Conservation (phyloP, 2,329 filamentous ascomycete species). For the Akanthomyces muscarius region DNA sequence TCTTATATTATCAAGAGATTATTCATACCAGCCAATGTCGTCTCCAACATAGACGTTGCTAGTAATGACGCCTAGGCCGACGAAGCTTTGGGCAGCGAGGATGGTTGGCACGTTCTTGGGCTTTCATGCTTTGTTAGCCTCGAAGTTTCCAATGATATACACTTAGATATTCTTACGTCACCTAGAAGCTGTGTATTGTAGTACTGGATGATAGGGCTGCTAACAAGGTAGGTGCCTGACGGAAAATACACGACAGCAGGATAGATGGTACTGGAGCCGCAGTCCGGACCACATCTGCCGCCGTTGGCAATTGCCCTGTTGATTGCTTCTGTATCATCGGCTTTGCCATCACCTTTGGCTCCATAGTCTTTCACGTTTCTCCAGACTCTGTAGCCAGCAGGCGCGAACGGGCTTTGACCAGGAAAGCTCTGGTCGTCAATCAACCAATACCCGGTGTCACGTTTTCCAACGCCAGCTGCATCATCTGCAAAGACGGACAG, state of each 20-base stretch:
- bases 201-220: slow-evolving; percentile 16
- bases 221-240: slow-evolving; percentile 21
- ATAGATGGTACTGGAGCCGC: slow-evolving; percentile 21
- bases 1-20: too few species aligned
- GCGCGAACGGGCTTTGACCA: background rate
- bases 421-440: background rate
- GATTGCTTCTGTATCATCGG: slow-evolving; percentile 55
- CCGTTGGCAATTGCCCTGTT: slow-evolving; percentile 39
- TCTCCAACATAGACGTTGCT: slow-evolving; percentile 9
- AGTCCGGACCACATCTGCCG: slow-evolving; percentile 29
- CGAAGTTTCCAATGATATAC: too few species aligned
- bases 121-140: too few species aligned
- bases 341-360: slow-evolving; percentile 58
- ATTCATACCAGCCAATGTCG: slow-evolving; percentile 1
- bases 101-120: background rate
- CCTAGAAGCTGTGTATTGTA: slow-evolving; percentile 22
- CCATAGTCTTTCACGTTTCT: slow-evolving; percentile 76
- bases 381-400: slow-evolving; percentile 45
- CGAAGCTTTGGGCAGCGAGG: background rate
- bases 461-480: background rate
- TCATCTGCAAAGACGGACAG: background rate
- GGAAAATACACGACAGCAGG: slow-evolving; percentile 24
- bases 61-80: slow-evolving; percentile 15
- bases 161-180: too few species aligned
- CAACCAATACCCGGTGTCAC: background rate